Evolutionary conservation across 139 green algal species (phyloP).

Genomic region (Zygnema cylindricum): DNA sequence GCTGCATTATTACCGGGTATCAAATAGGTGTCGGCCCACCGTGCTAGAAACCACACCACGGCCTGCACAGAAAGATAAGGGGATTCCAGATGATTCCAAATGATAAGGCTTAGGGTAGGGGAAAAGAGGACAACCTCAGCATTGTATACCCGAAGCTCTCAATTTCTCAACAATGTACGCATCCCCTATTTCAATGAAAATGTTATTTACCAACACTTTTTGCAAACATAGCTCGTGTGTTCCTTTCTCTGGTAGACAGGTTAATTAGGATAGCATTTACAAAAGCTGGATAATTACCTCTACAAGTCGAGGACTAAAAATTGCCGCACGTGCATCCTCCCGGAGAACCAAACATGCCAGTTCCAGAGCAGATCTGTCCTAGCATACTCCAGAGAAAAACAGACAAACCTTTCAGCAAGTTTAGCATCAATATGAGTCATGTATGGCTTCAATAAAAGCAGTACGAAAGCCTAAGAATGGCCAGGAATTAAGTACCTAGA

Average conservation of each 20-base stretch:
- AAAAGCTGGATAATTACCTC: constrained; percentile 66
- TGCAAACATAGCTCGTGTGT: no score
- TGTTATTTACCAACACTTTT: no score
- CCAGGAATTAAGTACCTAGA: neutral
- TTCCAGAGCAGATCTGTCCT: constrained; percentile 53
- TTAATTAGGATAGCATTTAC: neutral
- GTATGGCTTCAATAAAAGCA: neutral
- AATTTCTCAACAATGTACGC: no score
- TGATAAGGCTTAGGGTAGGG: no score
- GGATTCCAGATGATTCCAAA: no score
- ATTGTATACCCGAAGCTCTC: no score
- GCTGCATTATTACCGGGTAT: constrained; percentile 50
- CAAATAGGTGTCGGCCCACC: constrained; percentile 90
- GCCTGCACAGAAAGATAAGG: constrained; percentile 49
- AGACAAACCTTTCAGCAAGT: neutral
- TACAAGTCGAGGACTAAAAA: constrained; percentile 79
- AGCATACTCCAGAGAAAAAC: neutral
- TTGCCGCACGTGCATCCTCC: constrained; percentile 35
- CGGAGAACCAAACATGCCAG: constrained; percentile 58
- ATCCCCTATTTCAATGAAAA: no score
- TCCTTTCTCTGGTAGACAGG: no score
- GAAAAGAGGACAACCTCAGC: no score
- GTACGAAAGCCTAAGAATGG: neutral
- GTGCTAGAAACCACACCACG: constrained; percentile 65
- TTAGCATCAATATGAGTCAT: neutral